These are phyloP conservation scores for Trichoderma brevicompactum DNA, from an alignment of 2,329 filamentous ascomycete species.

Conservation along the genomic window DNA sequence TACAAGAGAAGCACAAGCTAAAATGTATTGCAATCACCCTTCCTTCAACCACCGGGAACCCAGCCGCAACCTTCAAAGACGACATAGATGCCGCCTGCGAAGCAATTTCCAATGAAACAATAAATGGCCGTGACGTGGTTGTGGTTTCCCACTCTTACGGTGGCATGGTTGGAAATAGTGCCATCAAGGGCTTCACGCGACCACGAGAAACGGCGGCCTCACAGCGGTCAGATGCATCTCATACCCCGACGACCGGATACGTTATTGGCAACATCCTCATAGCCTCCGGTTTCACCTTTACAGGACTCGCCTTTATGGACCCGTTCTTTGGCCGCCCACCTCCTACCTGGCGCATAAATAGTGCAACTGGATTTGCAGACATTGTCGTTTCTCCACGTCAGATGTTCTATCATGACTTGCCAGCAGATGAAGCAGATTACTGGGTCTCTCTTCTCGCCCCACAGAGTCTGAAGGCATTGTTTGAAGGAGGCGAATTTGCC, in stretches of 20 bases:
- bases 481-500: not conserved
- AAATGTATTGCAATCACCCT: slow-evolving; percentile 3
- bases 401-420: slow-evolving; percentile 9
- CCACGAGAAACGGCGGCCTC: not conserved
- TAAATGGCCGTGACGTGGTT: not conserved
- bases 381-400: not conserved
- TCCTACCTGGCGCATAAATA: not conserved
- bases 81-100: slow-evolving; percentile 2
- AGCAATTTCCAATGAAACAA: slow-evolving; percentile 6
- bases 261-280: slow-evolving; percentile 15
- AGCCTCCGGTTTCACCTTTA: slow-evolving; percentile 6
- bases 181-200: slow-evolving; percentile 12
- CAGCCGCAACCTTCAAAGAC: not conserved
- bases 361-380: slow-evolving; percentile 10
- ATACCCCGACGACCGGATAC: not conserved
- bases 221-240: not conserved
- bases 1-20: not conserved
- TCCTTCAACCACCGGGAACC: not conserved
- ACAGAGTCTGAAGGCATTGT: slow-evolving; percentile 11
- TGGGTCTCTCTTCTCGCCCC: slow-evolving; percentile 1
- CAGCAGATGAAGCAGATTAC: slow-evolving; percentile 14
- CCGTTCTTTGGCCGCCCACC: slow-evolving; percentile 6
- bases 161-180: slow-evolving; percentile 12
- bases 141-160: slow-evolving; percentile 9
- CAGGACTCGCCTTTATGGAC: slow-evolving; percentile 13